Conservation (phyloP, 768 basidiomycete genomes). For the Mycena olivaceomarginata region DNA sequence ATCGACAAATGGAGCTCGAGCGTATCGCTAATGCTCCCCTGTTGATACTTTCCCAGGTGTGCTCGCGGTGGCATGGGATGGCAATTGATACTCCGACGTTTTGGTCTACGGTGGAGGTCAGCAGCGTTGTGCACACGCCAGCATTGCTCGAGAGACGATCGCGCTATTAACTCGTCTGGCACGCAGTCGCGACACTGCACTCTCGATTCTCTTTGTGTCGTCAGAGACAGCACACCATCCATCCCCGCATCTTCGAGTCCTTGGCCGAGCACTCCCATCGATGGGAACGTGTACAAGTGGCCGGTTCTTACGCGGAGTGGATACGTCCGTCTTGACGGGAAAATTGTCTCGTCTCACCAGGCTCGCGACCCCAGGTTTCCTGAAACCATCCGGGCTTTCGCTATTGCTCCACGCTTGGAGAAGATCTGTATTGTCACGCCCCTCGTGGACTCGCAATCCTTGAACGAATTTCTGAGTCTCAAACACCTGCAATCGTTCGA, state of each 20-base stretch:
- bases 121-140: background rate
- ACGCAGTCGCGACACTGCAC: slow-evolving; percentile 10
- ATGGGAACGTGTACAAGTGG: slow-evolving; percentile 8
- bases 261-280: slow-evolving; percentile 23
- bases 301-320: slow-evolving; percentile 10
- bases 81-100: slow-evolving; percentile 6
- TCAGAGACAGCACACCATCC: background rate
- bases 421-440: background rate
- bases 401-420: slow-evolving; percentile 16
- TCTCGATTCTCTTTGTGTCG: background rate
- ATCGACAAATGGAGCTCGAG: slow-evolving; percentile 15
- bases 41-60: slow-evolving; percentile 6
- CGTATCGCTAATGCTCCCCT: slow-evolving; percentile 20
- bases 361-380: background rate
- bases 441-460: slow-evolving; percentile 6
- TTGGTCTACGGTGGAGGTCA: slow-evolving; percentile 12
- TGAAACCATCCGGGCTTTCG: background rate
- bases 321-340: slow-evolving; percentile 21
- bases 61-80: slow-evolving; percentile 6
- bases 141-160: slow-evolving; percentile 16
- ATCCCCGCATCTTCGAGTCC: slow-evolving; percentile 1
- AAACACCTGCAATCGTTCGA: slow-evolving; percentile 10
- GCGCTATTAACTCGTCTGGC: slow-evolving; percentile 20
- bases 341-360: background rate
- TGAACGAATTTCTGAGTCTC: background rate